A percentile compares a stretch with the other conserved stretches of the same genome.
These are phyloP conservation scores for Plasmopara halstedii DNA, from an alignment of 352 stramenopile species.

Conservation along the genomic window DNA sequence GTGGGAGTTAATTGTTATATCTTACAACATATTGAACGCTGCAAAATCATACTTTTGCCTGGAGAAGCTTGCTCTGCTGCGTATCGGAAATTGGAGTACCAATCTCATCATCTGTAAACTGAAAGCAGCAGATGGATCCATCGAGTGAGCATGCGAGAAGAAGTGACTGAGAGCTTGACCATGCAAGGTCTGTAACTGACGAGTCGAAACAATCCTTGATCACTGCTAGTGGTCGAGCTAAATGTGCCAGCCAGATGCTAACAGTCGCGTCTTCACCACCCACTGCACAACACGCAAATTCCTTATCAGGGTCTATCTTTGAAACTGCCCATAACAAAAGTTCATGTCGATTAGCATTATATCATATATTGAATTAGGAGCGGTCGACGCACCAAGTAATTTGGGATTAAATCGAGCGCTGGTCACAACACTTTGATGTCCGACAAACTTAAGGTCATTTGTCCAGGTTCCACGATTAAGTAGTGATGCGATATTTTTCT, in stretches of 20 bases:
- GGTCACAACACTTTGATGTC: conserved; percentile 72
- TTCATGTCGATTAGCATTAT: conserved; percentile 1
- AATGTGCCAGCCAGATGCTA: conserved; percentile 79
- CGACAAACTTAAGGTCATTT: conserved; percentile 84
- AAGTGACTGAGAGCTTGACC: conserved; percentile 46
- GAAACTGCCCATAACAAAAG: conserved; percentile 25
- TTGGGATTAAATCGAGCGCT: conserved; percentile 78
- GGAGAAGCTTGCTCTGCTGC: conserved; percentile 72
- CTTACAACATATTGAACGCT: not conserved
- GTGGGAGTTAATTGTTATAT: not conserved
- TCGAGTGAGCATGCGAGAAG: conserved; percentile 74
- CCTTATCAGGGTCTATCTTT: conserved; percentile 49
- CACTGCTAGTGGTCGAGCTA: conserved; percentile 64
- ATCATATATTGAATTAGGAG: not conserved
- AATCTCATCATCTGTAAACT: conserved; percentile 59
- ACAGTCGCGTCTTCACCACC: conserved; percentile 78
- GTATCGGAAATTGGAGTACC: conserved; percentile 60
- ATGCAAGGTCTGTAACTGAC: conserved; percentile 75
- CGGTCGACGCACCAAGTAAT: conserved; percentile 40
- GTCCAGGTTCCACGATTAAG: conserved; percentile 69
- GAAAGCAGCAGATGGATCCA: conserved; percentile 78
- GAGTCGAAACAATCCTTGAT: conserved; percentile 82
- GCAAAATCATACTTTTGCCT: conserved; percentile 55
- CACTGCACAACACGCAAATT: conserved; percentile 80
- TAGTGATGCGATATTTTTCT: conserved; percentile 79